phyloP scores from a whole-genome alignment of 1,284 basidiomycete genomes.

The Ceratobasidium theobromae region DNA sequence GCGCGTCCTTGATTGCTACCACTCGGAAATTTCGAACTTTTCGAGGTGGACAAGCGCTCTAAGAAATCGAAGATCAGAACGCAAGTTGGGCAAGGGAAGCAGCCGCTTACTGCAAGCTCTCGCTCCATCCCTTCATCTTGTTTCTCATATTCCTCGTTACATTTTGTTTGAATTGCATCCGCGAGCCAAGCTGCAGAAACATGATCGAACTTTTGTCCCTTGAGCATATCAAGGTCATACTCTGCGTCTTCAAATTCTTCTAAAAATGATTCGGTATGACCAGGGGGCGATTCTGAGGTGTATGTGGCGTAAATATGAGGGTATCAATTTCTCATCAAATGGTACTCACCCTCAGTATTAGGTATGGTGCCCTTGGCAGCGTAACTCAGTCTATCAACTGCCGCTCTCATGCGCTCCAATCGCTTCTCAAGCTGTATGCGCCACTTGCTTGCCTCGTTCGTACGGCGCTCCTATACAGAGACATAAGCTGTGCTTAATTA shows the following conservation, averaged over 20 bases:
- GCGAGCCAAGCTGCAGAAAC: conserved; percentile 61
- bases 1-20: conserved; percentile 71
- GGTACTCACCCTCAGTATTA: conserved; percentile 52
- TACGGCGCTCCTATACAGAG: conserved; percentile 52
- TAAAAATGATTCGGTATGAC: conserved; percentile 63
- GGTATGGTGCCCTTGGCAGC: conserved; percentile 49
- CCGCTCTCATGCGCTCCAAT: conserved; percentile 50
- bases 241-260: conserved; percentile 62
- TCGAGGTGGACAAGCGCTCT: conserved; percentile 75
- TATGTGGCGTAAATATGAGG: no score
- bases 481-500: neutral
- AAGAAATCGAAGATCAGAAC: conserved; percentile 23
- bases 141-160: conserved; percentile 54
- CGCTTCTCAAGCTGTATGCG: conserved; percentile 58
- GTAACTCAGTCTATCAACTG: conserved; percentile 59
- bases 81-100: conserved; percentile 6
- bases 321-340: no score
- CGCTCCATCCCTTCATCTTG: conserved; percentile 62
- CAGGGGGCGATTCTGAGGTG: conserved; percentile 52
- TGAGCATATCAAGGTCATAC: conserved; percentile 39
- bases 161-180: conserved; percentile 54
- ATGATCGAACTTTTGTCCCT: conserved; percentile 44
- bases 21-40: conserved; percentile 81
- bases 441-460: conserved; percentile 56
- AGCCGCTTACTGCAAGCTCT: conserved; percentile 64